phyloP scores from a whole-genome alignment of 192 early-diverging fungal species.

The Podila verticillata region DNA sequence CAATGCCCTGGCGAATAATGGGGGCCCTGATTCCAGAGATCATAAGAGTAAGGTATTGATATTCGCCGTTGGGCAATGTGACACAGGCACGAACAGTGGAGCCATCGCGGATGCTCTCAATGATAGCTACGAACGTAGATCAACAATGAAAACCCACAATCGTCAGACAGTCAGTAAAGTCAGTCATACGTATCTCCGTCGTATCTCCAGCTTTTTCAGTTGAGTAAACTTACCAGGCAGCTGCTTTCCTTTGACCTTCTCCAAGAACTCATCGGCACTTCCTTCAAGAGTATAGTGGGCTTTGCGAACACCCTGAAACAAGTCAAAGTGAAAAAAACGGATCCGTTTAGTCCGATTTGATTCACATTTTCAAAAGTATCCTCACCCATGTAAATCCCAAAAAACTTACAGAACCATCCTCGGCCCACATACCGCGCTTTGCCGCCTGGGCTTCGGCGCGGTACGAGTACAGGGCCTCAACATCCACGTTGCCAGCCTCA shows the following conservation, averaged over 20 bases:
- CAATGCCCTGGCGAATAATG: slow-evolving; percentile 76
- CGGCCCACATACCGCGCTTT: slow-evolving; percentile 83
- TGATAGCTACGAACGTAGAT: slow-evolving; percentile 67
- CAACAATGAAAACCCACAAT: no score
- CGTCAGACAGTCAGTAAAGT: no score
- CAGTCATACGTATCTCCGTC: no score
- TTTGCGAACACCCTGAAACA: slow-evolving; percentile 53
- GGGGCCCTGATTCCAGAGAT: slow-evolving; percentile 91
- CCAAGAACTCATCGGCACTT: slow-evolving; percentile 78
- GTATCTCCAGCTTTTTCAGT: no score
- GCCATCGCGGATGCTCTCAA: slow-evolving; percentile 97
- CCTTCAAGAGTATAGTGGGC: slow-evolving; percentile 66
- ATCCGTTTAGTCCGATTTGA: background rate
- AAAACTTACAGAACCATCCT: slow-evolving; percentile 54
- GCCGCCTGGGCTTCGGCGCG: slow-evolving; percentile 79
- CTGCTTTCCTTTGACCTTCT: slow-evolving; percentile 81
- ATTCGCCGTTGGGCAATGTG: slow-evolving; percentile 64
- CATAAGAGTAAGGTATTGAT: slow-evolving; percentile 80
- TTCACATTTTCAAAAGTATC: background rate
- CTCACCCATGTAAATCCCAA: background rate
- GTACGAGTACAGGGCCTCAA: slow-evolving; percentile 64
- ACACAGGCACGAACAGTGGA: slow-evolving; percentile 82
- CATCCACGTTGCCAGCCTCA: slow-evolving; percentile 51
- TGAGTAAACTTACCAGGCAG: slow-evolving; percentile 67
- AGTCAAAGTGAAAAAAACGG: background rate